Conservation (phyloP, 129 eudicot species). For the Chrysanthemum seticuspe region DNA sequence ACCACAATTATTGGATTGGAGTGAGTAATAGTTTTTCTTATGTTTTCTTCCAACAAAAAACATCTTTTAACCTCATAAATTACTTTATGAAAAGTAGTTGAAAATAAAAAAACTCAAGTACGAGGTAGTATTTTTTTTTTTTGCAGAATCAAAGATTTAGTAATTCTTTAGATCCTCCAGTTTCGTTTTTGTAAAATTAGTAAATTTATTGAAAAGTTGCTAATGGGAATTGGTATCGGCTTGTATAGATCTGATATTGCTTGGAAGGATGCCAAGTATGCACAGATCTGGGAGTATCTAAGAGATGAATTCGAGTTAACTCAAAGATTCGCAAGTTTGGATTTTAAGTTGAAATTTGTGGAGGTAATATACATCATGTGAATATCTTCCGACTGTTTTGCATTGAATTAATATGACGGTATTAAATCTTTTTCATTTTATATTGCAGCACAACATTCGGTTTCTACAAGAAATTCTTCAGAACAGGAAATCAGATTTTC, state of each 20-base stretch:
- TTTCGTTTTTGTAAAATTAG: not conserved
- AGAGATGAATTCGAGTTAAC: constrained; percentile 95
- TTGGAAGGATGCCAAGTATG: constrained; percentile 97
- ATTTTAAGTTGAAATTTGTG: constrained; percentile 88
- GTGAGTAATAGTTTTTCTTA: not conserved
- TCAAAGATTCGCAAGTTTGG: constrained; percentile 96
- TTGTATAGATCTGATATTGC: constrained; percentile 81
- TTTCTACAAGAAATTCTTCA: constrained; percentile 92
- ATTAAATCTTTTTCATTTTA: not conserved
- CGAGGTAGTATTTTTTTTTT: not conserved
- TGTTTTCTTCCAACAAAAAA: not conserved
- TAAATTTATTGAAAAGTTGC: constrained; percentile 1
- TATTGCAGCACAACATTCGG: constrained; percentile 89
- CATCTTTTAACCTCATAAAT: not conserved
- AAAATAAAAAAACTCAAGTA: not conserved
- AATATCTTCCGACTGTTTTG: constrained; percentile 2
- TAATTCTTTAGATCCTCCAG: no score
- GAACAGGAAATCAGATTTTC: constrained; percentile 93
- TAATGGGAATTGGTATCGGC: constrained; percentile 28
- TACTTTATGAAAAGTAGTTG: not conserved
- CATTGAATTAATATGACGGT: not conserved
- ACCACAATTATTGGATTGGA: not conserved
- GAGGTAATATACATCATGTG: constrained; percentile 50
- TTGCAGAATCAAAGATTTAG: not conserved
- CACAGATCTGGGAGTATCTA: constrained; percentile 95